phyloP scores from a whole-genome alignment of 495 filamentous ascomycete species.

The Penicillium alfredii region DNA sequence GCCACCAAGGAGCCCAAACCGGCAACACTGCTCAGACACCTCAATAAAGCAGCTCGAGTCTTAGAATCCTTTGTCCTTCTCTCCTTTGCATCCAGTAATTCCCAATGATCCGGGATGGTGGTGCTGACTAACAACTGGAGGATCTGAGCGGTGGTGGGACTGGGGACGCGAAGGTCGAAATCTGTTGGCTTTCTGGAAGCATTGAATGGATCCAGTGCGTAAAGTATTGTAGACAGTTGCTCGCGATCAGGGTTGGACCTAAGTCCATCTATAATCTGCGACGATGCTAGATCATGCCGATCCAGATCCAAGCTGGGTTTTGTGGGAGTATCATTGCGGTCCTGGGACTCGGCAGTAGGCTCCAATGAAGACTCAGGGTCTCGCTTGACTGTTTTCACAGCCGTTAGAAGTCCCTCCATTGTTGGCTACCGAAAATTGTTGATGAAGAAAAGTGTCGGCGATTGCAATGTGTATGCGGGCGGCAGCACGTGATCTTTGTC shows the following conservation, averaged over 20 bases:
- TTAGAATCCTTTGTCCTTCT: conserved; percentile 28
- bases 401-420: conserved; percentile 42
- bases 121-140: conserved; percentile 61
- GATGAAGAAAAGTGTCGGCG: no score
- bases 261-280: conserved; percentile 58
- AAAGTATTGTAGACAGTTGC: conserved; percentile 46
- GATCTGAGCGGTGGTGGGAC: conserved; percentile 61
- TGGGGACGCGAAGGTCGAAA: conserved; percentile 59
- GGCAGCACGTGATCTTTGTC: no score
- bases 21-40: conserved; percentile 64
- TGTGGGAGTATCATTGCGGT: conserved; percentile 6
- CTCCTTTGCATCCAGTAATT: conserved; percentile 45
- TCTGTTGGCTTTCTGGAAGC: conserved; percentile 21
- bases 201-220: conserved; percentile 44
- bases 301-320: conserved; percentile 10
- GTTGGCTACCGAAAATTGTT: no score
- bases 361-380: conserved; percentile 17
- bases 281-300: conserved; percentile 37
- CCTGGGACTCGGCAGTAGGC: conserved; percentile 11
- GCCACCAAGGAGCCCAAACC: conserved; percentile 66
- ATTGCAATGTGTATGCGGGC: no score
- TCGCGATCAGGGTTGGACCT: conserved; percentile 58
- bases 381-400: conserved; percentile 33
- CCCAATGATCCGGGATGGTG: conserved; percentile 75
- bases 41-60: conserved; percentile 44